These are phyloP conservation scores for Apiotrichum montevideense DNA, from an alignment of 1,284 basidiomycete genomes.

Conservation along the genomic window DNA sequence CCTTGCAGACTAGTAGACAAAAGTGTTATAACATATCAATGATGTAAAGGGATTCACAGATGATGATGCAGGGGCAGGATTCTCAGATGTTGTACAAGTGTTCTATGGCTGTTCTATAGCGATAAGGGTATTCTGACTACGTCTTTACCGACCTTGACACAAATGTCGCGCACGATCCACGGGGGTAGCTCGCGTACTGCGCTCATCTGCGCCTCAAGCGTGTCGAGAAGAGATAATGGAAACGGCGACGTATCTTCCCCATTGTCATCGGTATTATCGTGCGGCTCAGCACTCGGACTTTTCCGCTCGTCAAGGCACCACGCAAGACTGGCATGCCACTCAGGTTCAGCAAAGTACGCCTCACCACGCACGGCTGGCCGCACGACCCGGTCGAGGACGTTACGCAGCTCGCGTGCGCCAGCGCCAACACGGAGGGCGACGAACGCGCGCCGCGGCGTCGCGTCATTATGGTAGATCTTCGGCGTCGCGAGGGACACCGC, in stretches of 20 bases:
- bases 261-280: neutral
- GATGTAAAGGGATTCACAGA: neutral
- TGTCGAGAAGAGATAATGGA: neutral
- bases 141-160: conserved; percentile 35
- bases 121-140: conserved; percentile 15
- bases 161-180: conserved; percentile 27
- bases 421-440: conserved; percentile 41
- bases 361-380: conserved; percentile 29
- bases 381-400: conserved; percentile 26
- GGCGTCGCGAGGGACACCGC: conserved; percentile 23
- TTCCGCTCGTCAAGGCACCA: conserved; percentile 27
- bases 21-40: conserved; percentile 1
- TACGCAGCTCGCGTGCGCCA: conserved; percentile 27
- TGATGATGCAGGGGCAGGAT: no score
- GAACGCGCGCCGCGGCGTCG: conserved; percentile 30
- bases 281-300: no score
- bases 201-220: conserved; percentile 5
- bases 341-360: conserved; percentile 37
- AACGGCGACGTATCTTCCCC: neutral
- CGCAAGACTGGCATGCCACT: conserved; percentile 44
- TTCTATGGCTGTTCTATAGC: neutral
- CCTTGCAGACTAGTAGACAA: conserved; percentile 3
- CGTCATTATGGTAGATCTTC: conserved; percentile 32
- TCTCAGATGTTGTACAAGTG: neutral
- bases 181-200: conserved; percentile 7